Conservation (phyloP, 2,329 filamentous ascomycete species). For the Fusarium penzigii region DNA sequence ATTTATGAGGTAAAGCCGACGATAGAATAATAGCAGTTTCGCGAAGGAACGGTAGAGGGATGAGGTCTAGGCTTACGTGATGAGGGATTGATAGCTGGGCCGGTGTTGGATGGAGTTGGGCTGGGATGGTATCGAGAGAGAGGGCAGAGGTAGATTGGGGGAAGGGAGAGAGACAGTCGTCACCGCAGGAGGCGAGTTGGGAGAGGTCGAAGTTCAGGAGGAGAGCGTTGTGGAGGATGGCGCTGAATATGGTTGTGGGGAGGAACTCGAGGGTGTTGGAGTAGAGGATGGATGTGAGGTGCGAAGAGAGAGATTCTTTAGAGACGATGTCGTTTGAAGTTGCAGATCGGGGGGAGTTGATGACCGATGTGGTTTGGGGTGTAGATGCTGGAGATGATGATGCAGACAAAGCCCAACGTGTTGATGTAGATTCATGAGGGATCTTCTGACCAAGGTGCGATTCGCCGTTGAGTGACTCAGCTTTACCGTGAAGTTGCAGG, state of each 20-base stretch:
- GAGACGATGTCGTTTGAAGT: neutral
- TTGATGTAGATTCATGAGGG: no score
- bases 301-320: neutral
- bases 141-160: conserved; percentile 18
- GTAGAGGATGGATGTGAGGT: neutral
- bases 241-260: conserved; percentile 18
- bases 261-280: conserved; percentile 20
- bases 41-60: conserved; percentile 27
- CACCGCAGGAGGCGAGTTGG: conserved; percentile 12
- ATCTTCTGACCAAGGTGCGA: no score
- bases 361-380: no score
- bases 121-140: conserved; percentile 14
- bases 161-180: conserved; percentile 23
- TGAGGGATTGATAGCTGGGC: conserved; percentile 29
- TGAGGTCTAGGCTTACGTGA: conserved; percentile 26
- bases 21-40: conserved; percentile 29
- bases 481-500: no score
- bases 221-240: conserved; percentile 22
- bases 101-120: conserved; percentile 26
- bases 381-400: no score
- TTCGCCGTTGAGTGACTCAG: no score
- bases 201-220: conserved; percentile 17
- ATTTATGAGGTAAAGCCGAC: conserved; percentile 19
- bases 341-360: neutral
- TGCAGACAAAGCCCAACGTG: no score